Base-by-base conservation (phyloP, 495 filamentous ascomycete species). In the Penicillium nucicola region DNA sequence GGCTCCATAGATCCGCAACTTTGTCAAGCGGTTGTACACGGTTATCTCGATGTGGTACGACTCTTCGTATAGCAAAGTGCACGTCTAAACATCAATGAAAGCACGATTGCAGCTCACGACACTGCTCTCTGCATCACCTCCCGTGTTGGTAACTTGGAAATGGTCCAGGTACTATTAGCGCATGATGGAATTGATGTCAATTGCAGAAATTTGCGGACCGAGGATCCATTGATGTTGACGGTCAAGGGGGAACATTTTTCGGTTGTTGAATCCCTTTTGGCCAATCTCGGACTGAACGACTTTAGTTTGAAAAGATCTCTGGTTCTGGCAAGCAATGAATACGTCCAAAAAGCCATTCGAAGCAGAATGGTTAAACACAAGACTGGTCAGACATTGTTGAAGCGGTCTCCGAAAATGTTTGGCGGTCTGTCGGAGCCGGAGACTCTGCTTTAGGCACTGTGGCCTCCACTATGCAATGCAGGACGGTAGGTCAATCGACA, bases 101-200 rank as follows among this genome's bases (percentile, higher is more conserved):
- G 46, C 2, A 55, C 19, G n/a, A 45, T 50, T 19, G 42, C 15
- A 38, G 19, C 22, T 35, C 14, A 48, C 36, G 52, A 55, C 36
- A 50, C 46, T 31, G 45, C 41, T 12, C 35, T 55, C 25, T 49
- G 35, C n/a, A 56, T 56, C 19, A 32, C 53, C n/a, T 42, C 42
- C 14, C 23, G 42, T 37, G 14, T 38, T 31, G 42, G 53, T 19
- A 20, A 46, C 37, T 45, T 50, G 23, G 42, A 51, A 22, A 42
- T 50, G 12, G 47, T 50, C 30, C 31, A 48, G 47, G 35, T 42
- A 42, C 42, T 56, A 35, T 23, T 50, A 28, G 13, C 8, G 9
- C 31, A 56, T 44, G 3, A 23, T 37, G 7, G 32, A n/a, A 46
- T 56, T 43, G 38, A 56, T 46, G 42, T 28, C 0, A 56, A 38